Evolutionary conservation across 2,329 filamentous ascomycete species (phyloP).

Genomic region (Diaporthe eres): DNA sequence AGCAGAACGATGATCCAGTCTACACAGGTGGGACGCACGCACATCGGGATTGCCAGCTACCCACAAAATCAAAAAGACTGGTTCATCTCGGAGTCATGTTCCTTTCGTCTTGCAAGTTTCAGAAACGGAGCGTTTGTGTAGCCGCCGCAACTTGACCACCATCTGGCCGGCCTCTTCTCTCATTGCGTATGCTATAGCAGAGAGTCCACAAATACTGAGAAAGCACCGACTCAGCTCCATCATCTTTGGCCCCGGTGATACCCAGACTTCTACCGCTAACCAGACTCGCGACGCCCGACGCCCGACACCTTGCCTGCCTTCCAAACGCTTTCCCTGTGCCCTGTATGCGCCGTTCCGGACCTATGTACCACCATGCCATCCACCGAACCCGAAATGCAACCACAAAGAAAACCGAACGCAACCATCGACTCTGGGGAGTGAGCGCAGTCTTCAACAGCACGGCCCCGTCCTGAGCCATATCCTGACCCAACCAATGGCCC

Average conservation of each 20-base stretch:
- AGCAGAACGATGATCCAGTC: neutral
- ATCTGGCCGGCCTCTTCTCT: no score
- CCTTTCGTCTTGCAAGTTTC: neutral
- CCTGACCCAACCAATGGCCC: neutral
- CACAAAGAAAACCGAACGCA: neutral
- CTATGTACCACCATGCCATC: neutral
- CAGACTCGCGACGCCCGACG: neutral
- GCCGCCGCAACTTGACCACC: neutral
- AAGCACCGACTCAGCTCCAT: neutral
- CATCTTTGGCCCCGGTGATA: neutral
- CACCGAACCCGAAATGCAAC: neutral
- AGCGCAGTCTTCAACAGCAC: neutral
- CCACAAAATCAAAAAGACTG: neutral
- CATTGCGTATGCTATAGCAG: neutral
- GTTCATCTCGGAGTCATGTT: neutral
- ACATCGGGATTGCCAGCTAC: neutral
- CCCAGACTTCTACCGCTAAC: neutral
- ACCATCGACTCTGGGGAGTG: neutral
- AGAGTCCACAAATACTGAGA: neutral
- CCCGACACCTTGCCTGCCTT: constrained; percentile 9
- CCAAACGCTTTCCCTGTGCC: neutral
- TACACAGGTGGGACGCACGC: neutral
- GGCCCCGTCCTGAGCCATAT: neutral
- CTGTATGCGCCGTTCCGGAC: neutral
- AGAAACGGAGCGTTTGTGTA: neutral